Evolutionary conservation across 495 filamentous ascomycete species (phyloP).

Genomic region (Xylaria scruposa): DNA sequence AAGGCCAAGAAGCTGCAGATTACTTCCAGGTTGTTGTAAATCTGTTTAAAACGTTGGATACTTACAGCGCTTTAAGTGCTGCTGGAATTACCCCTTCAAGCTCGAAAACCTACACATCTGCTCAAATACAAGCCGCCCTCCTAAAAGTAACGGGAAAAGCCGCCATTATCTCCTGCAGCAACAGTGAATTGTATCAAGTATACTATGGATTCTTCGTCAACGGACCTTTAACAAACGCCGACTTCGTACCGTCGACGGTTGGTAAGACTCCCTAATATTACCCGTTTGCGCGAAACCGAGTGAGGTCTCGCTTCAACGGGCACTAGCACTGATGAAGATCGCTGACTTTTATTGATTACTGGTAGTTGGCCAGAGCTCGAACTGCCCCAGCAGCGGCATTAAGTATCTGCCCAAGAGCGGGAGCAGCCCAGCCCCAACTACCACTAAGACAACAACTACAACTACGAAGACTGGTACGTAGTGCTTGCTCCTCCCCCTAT

Average conservation of each 20-base stretch:
- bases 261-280: constrained; percentile 8
- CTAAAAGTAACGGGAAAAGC: constrained; percentile 59
- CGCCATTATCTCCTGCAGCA: constrained; percentile 68
- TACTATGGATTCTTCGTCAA: constrained; percentile 81
- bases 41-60: constrained; percentile 61
- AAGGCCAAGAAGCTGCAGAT: constrained; percentile 60
- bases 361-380: constrained; percentile 64
- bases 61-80: constrained; percentile 59
- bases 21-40: constrained; percentile 61
- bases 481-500: neutral
- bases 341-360: neutral
- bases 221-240: constrained; percentile 71
- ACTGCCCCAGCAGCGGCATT: constrained; percentile 37
- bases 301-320: neutral
- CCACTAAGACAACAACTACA: neutral
- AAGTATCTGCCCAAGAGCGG: constrained; percentile 42
- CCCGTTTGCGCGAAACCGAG: neutral
- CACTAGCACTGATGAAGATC: neutral
- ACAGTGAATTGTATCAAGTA: constrained; percentile 66
- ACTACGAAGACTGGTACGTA: constrained; percentile 21
- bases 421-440: constrained; percentile 10
- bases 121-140: constrained; percentile 67
- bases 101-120: constrained; percentile 65
- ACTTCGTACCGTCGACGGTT: constrained; percentile 63
- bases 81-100: constrained; percentile 68